Conservation (phyloP, 1,284 basidiomycete species). For the Coriolopsis trogii region DNA sequence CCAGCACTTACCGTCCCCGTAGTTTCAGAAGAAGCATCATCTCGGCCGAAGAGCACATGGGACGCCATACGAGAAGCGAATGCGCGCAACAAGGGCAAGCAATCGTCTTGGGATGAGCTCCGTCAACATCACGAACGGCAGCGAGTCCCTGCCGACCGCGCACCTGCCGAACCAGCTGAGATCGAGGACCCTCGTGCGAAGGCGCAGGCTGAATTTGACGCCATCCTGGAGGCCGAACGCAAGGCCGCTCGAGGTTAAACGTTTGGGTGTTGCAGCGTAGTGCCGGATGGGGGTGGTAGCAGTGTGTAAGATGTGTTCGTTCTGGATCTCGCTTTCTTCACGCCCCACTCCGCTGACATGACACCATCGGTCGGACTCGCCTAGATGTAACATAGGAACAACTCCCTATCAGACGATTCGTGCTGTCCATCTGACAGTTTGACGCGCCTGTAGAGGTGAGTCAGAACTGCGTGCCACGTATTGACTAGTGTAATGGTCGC, state of each 20-base stretch:
- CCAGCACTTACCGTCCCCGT: too few species aligned
- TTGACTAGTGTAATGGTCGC: too few species aligned
- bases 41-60: conserved; percentile 48
- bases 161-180: conserved; percentile 13
- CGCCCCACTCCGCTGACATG: not conserved
- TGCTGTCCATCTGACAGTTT: not conserved
- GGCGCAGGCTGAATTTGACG: conserved; percentile 62
- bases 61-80: conserved; percentile 66
- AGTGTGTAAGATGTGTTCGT: conserved; percentile 11
- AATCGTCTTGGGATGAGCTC: conserved; percentile 67
- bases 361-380: not conserved
- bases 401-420: conserved; percentile 1
- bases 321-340: not conserved
- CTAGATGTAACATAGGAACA: conserved; percentile 5
- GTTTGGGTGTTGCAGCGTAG: not conserved
- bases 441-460: not conserved
- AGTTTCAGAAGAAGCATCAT: conserved; percentile 9
- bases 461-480: too few species aligned
- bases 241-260: conserved; percentile 31
- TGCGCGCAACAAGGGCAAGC: conserved; percentile 40
- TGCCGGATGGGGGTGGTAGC: not conserved
- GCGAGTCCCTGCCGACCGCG: conserved; percentile 19
- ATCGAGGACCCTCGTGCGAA: conserved; percentile 39
- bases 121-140: conserved; percentile 60
- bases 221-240: conserved; percentile 59